Evolutionary conservation across 2,329 filamentous ascomycete species (phyloP).

Genomic region (Calonectria honghensis): DNA sequence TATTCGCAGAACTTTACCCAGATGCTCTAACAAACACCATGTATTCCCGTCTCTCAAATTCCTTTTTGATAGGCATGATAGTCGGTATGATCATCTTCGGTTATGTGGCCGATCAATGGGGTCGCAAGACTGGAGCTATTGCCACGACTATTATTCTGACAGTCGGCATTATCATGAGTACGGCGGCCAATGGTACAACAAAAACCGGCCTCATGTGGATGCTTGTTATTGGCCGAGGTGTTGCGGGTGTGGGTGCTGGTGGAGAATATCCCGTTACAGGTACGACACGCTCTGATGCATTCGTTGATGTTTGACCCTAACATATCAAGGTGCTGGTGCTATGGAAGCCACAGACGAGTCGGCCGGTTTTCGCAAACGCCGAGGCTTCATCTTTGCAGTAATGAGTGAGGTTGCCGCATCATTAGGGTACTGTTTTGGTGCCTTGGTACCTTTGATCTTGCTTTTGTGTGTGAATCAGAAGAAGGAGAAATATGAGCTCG

Average conservation of each 20-base stretch:
- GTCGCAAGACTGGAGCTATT: conserved; percentile 68
- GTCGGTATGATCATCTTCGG: conserved; percentile 74
- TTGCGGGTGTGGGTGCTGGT: conserved; percentile 66
- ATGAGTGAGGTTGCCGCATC: conserved; percentile 69
- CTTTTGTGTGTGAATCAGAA: conserved; percentile 68
- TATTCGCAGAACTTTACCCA: conserved; percentile 64
- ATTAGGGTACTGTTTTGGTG: conserved; percentile 70
- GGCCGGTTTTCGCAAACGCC: conserved; percentile 63
- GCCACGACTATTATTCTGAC: conserved; percentile 68
- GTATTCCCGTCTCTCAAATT: conserved; percentile 71
- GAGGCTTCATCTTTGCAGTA: conserved; percentile 75
- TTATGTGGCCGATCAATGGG: conserved; percentile 68
- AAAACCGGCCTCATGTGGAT: conserved; percentile 69
- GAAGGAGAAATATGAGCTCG: conserved; percentile 62
- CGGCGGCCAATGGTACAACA: conserved; percentile 64
- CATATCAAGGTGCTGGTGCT: conserved; percentile 62
- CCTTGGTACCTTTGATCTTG: conserved; percentile 69
- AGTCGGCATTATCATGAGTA: conserved; percentile 67
- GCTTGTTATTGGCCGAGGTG: conserved; percentile 65
- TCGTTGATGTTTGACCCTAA: neutral
- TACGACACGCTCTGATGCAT: neutral
- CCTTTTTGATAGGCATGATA: conserved; percentile 73
- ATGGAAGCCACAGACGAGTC: conserved; percentile 72
- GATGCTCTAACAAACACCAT: conserved; percentile 64
- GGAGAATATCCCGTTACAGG: conserved; percentile 71